Base-by-base conservation (phyloP, 257 asterid genomes). In the Striga asiatica region DNA sequence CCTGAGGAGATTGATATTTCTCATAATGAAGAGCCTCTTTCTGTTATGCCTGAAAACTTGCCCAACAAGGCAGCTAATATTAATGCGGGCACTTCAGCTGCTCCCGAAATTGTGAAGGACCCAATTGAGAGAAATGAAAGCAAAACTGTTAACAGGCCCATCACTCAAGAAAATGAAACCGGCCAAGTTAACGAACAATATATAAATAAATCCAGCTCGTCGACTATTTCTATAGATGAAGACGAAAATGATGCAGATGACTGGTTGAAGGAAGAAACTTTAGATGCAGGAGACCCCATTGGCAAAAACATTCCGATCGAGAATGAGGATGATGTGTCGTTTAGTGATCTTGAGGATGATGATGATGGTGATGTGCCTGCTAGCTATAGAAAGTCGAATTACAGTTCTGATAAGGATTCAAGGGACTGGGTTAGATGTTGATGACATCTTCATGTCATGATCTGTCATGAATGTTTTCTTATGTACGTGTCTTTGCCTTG, bases 281-380 rank as follows among this genome's bases (percentile, higher is more conserved):
- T 76, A 1, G 99, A 76, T 61, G 58, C 42, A 18, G 74, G 68
- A 20, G 76, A 61, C 20, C 39, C 60, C 19, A 61, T 61, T 66
- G 78, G 78, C 54, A 65, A 79, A 55, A 50, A 71, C 38, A 75
- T 74, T 41, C 77, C 80, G 28, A 58, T 84, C 16, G 88, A 75
- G 71, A 77, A 81, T 28, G 99, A 93, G 10, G 99, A 92, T 28
- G 99, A 88, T 16, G 99, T 93, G 54, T 85, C 99, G 1, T 93
- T 93, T 54, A 93, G 99, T 64, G 99, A 93, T 75, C 97, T 93
- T 50, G 99, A 93, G 68, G 99, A 92, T 5, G 99, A 92, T 5
- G 97, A 93, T 52, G 80, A 93, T 56, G 81, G 46, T 8, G 95
- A 85, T 16, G 67, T 46, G 27, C 73, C 83, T 2, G 52, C 76